These are phyloP conservation scores for Phyllosticta citriasiana DNA, from an alignment of 2,329 filamentous ascomycete species.

Conservation along the genomic window DNA sequence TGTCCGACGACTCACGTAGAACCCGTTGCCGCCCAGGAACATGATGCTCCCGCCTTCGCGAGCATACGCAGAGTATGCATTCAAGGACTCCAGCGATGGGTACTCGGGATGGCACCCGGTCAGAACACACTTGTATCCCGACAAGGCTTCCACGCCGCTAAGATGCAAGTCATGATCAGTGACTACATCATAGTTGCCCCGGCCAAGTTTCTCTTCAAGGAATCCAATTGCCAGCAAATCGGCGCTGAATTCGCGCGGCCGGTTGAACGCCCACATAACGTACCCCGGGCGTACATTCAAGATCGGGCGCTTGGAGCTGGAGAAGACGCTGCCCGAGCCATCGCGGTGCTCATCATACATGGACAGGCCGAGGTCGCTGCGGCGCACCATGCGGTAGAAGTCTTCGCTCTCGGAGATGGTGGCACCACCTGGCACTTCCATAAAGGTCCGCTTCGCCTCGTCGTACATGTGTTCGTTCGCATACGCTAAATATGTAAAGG, in stretches of 20 bases:
- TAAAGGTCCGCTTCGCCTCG: slow-evolving; percentile 14
- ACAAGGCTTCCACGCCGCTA: slow-evolving; percentile 14
- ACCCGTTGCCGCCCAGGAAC: slow-evolving; percentile 31
- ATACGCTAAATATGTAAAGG: slow-evolving; percentile 31
- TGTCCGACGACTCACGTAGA: slow-evolving; percentile 16
- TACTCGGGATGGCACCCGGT: slow-evolving; percentile 29
- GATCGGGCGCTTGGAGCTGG: slow-evolving; percentile 25
- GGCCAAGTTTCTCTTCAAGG: slow-evolving; percentile 21
- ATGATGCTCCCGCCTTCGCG: slow-evolving; percentile 25
- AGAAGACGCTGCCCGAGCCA: slow-evolving; percentile 25
- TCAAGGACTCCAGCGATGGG: slow-evolving; percentile 19
- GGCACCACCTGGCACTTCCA: slow-evolving; percentile 16
- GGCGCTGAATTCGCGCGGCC: slow-evolving; percentile 28
- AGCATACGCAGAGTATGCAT: slow-evolving; percentile 21
- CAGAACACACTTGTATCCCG: slow-evolving; percentile 19
- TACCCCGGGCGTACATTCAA: slow-evolving; percentile 30
- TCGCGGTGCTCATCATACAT: slow-evolving; percentile 31
- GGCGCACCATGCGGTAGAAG: slow-evolving; percentile 18
- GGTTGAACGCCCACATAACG: slow-evolving; percentile 25
- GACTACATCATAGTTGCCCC: slow-evolving; percentile 25
- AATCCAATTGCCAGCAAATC: slow-evolving; percentile 28
- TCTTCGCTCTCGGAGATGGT: slow-evolving; percentile 12
- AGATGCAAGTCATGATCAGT: slow-evolving; percentile 29
- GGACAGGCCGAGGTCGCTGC: slow-evolving; percentile 28
- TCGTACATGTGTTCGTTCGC: slow-evolving; percentile 31